Evolutionary conservation across 106 monocot genomes (phyloP).

Genomic region (Acanthochlamys bracteata): DNA sequence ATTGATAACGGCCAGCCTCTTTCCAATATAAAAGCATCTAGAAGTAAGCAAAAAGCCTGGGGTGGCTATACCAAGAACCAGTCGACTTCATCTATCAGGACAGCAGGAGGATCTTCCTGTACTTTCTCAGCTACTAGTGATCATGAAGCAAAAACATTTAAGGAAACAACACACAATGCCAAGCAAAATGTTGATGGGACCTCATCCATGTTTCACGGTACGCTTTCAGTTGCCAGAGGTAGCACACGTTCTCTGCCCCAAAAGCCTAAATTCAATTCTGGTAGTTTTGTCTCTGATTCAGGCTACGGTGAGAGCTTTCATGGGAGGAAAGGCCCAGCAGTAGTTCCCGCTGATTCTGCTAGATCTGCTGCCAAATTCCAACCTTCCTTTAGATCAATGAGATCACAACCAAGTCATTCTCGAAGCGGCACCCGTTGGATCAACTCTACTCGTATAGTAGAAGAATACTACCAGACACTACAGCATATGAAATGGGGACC

Average conservation of each 20-base stretch:
- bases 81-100: conserved; percentile 14
- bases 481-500: conserved; percentile 72
- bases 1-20: conserved; percentile 14
- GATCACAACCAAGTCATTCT: conserved; percentile 11
- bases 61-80: conserved; percentile 14
- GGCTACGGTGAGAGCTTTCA: conserved; percentile 9
- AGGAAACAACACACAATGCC: conserved; percentile 13
- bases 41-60: conserved; percentile 26
- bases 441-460: conserved; percentile 34
- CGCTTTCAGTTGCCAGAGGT: conserved; percentile 10
- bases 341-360: background rate
- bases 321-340: background rate
- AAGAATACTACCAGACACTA: conserved; percentile 46
- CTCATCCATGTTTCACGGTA: conserved; percentile 3
- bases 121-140: conserved; percentile 1
- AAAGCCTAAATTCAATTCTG: conserved; percentile 24
- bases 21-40: conserved; percentile 18
- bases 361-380: conserved; percentile 27
- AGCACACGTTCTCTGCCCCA: conserved; percentile 17
- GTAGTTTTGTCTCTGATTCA: conserved; percentile 15
- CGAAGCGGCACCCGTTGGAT: conserved; percentile 10
- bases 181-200: conserved; percentile 27
- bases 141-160: conserved; percentile 7
- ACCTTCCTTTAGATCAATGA: conserved; percentile 15
- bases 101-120: conserved; percentile 8